Conservation (phyloP, 352 stramenopile species). For the Pythium plurisporium region DNA sequence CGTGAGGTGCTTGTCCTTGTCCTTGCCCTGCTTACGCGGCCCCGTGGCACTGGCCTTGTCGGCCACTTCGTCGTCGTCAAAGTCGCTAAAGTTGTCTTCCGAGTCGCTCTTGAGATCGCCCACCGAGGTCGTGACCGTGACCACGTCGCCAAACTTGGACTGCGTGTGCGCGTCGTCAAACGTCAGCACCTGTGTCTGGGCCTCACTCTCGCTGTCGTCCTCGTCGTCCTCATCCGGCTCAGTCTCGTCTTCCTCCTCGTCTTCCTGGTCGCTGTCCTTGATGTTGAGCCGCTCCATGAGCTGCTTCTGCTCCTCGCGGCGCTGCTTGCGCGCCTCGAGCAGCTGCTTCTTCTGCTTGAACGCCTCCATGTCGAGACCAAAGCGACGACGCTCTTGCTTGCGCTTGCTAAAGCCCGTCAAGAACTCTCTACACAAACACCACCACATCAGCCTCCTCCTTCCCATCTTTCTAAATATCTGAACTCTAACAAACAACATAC, state of each 20-base stretch:
- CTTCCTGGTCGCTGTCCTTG: constrained; percentile 38
- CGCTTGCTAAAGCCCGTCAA: constrained; percentile 85
- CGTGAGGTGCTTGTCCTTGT: constrained; percentile 65
- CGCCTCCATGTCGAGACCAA: constrained; percentile 85
- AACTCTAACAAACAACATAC: constrained; percentile 24
- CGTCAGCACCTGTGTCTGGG: constrained; percentile 54
- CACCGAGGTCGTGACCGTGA: constrained; percentile 82
- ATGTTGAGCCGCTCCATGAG: constrained; percentile 58
- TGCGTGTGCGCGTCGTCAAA: constrained; percentile 83
- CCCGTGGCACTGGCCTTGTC: constrained; percentile 20
- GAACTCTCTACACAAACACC: constrained; percentile 48
- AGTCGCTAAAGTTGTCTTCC: constrained; percentile 53
- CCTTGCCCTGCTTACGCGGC: constrained; percentile 17
- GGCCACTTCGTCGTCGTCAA: constrained; percentile 41
- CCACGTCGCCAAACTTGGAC: constrained; percentile 81
- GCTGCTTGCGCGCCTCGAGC: constrained; percentile 78
- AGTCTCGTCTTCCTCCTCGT: constrained; percentile 18
- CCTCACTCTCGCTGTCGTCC: constrained; percentile 24
- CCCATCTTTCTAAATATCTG: neutral
- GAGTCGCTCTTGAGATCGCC: constrained; percentile 75
- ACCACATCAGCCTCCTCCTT: neutral
- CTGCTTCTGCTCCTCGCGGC: constrained; percentile 76
- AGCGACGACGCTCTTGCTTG: constrained; percentile 83
- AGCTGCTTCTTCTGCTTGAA: constrained; percentile 86
- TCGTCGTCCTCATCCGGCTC: constrained; percentile 28